phyloP scores from a whole-genome alignment of 495 filamentous ascomycete species.

The Bacidia gigantensis region DNA sequence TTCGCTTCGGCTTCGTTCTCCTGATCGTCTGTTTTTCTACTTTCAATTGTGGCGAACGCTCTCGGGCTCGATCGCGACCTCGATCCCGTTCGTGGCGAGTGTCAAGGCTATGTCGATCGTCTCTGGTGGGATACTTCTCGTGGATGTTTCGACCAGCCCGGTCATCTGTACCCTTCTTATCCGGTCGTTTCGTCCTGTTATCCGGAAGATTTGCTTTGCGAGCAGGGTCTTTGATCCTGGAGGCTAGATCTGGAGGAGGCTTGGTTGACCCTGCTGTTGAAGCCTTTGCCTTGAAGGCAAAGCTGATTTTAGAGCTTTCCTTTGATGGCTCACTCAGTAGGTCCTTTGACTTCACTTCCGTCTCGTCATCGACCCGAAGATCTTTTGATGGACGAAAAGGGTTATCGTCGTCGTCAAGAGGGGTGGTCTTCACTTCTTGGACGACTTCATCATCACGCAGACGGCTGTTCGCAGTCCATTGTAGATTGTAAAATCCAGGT shows the following conservation, averaged over 20 bases:
- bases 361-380: constrained; percentile 45
- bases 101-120: constrained; percentile 36
- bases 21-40: constrained; percentile 59
- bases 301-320: constrained; percentile 67
- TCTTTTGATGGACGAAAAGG: constrained; percentile 51
- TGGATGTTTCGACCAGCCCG: constrained; percentile 31
- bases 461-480: constrained; percentile 39
- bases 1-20: constrained; percentile 56
- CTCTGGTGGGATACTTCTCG: constrained; percentile 18
- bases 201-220: constrained; percentile 16
- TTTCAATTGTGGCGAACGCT: constrained; percentile 28
- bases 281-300: constrained; percentile 70
- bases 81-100: constrained; percentile 14
- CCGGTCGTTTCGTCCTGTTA: constrained; percentile 23
- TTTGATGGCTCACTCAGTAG: constrained; percentile 36
- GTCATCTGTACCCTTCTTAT: constrained; percentile 25
- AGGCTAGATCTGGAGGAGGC: constrained; percentile 53
- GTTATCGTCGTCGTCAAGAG: constrained; percentile 42
- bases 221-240: constrained; percentile 50
- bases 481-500: constrained; percentile 37
- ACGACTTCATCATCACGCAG: background rate
- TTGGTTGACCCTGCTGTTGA: constrained; percentile 43
- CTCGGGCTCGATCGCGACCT: constrained; percentile 15
- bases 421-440: constrained; percentile 19
- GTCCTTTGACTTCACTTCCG: constrained; percentile 33